These are phyloP conservation scores for Fraxinus quadrangulata DNA, from an alignment of 257 asterid genomes.

Conservation along the genomic window DNA sequence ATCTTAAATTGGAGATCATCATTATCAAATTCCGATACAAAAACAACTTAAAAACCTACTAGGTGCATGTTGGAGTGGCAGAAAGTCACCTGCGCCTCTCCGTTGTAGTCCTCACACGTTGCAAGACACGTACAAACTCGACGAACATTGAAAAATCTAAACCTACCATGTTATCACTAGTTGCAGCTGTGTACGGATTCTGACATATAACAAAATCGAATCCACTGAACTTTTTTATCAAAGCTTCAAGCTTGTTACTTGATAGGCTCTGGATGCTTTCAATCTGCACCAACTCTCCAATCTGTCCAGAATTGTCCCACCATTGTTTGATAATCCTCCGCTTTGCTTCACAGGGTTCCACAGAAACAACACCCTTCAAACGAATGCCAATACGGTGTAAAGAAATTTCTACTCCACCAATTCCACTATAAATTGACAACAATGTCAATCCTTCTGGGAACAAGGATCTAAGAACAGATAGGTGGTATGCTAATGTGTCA, in stretches of 20 bases:
- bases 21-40: not conserved
- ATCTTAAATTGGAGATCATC: not conserved
- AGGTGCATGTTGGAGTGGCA: not conserved
- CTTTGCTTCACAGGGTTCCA: slow-evolving; percentile 63
- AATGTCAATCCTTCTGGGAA: slow-evolving; percentile 65
- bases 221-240: slow-evolving; percentile 49
- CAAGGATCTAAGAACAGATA: slow-evolving; percentile 55
- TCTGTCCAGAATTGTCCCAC: slow-evolving; percentile 70
- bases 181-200: slow-evolving; percentile 37
- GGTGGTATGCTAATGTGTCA: slow-evolving; percentile 72
- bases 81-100: slow-evolving; percentile 21
- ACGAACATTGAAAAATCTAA: slow-evolving; percentile 60
- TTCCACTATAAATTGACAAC: slow-evolving; percentile 66
- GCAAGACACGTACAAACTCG: slow-evolving; percentile 72
- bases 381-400: slow-evolving; percentile 70
- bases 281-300: slow-evolving; percentile 76
- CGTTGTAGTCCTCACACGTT: slow-evolving; percentile 49
- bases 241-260: slow-evolving; percentile 47
- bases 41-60: not conserved
- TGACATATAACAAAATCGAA: slow-evolving; percentile 70
- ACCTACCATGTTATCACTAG: slow-evolving; percentile 33
- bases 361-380: slow-evolving; percentile 62
- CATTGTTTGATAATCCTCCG: slow-evolving; percentile 66
- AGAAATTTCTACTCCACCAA: slow-evolving; percentile 83
- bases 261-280: slow-evolving; percentile 51